A percentile compares a stretch with the other conserved stretches of the same genome.
Evolutionary conservation across 129 eudicot species (phyloP).

Genomic region (Centrapalus pauciflorus): DNA sequence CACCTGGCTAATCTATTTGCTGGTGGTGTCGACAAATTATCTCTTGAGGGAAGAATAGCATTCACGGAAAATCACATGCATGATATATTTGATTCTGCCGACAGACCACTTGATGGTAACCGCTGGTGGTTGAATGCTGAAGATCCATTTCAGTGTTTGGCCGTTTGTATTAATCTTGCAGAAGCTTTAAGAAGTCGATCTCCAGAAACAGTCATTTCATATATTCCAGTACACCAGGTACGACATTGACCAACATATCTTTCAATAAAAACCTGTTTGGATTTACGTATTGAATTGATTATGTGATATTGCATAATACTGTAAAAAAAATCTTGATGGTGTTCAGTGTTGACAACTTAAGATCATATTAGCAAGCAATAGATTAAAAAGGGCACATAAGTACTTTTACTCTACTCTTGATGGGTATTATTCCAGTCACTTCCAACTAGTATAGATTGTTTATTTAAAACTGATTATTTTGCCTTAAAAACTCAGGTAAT

Average conservation of each 20-base stretch:
- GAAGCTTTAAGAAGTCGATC: constrained; percentile 78
- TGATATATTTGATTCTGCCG: constrained; percentile 89
- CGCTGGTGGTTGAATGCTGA: constrained; percentile 95
- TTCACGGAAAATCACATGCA: constrained; percentile 78
- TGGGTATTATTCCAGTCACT: too few relatives aligned
- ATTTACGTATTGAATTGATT: neutral
- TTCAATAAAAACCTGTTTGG: neutral
- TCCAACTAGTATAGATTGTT: too few relatives aligned
- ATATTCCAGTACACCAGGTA: constrained; percentile 94
- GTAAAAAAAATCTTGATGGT: too few relatives aligned
- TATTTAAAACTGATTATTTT: too few relatives aligned
- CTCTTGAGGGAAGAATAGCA: constrained; percentile 66
- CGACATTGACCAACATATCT: neutral
- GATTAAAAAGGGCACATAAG: too few relatives aligned
- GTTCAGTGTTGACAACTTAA: too few relatives aligned
- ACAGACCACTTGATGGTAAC: constrained; percentile 80
- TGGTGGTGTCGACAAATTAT: constrained; percentile 80
- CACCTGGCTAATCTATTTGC: constrained; percentile 88
- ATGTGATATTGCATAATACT: neutral
- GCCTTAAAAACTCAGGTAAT: too few relatives aligned
- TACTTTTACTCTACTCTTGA: too few relatives aligned
- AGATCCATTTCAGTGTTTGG: constrained; percentile 97
- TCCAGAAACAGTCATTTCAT: constrained; percentile 73
- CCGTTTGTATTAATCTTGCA: constrained; percentile 81
- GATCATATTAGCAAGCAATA: too few relatives aligned